These are phyloP conservation scores for Aspergillus sp. DNA, from an alignment of 2,329 filamentous ascomycete species.

Conservation along the genomic window DNA sequence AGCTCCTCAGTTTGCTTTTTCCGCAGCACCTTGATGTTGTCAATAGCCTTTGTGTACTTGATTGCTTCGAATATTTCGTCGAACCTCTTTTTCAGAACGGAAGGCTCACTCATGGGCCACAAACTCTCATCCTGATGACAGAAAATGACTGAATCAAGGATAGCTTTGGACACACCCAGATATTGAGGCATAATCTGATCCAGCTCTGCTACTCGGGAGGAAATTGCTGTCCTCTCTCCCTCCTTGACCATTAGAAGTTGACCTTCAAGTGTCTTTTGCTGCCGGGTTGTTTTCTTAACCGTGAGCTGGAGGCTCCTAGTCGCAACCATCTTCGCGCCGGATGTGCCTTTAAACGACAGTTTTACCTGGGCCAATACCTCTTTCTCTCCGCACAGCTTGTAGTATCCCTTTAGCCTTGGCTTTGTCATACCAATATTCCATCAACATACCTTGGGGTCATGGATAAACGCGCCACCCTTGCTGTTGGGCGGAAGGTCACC, in stretches of 20 bases:
- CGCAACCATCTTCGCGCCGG: conserved; percentile 75
- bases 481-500: conserved; percentile 91
- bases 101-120: conserved; percentile 91
- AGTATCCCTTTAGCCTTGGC: conserved; percentile 6
- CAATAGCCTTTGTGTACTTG: conserved; percentile 96
- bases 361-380: conserved; percentile 91
- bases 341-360: conserved; percentile 77
- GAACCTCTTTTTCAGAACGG: conserved; percentile 84
- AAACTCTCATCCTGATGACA: conserved; percentile 97
- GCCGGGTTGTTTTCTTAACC: conserved; percentile 74
- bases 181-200: conserved; percentile 81
- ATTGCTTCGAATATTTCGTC: conserved; percentile 97
- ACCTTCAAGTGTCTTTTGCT: conserved; percentile 82
- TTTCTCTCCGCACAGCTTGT: conserved; percentile 73
- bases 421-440: neutral
- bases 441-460: conserved; percentile 76
- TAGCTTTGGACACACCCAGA: conserved; percentile 83
- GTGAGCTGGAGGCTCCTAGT: conserved; percentile 83
- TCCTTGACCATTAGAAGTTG: conserved; percentile 73
- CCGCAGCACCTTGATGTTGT: conserved; percentile 82
- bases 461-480: conserved; percentile 86
- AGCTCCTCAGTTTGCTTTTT: conserved; percentile 82
- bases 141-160: conserved; percentile 94
- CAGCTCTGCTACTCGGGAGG: conserved; percentile 76
- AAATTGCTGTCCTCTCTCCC: conserved; percentile 76